These are phyloP conservation scores for Beta macrorhiza DNA, from an alignment of 179 eudicot genomes.

Conservation along the genomic window DNA sequence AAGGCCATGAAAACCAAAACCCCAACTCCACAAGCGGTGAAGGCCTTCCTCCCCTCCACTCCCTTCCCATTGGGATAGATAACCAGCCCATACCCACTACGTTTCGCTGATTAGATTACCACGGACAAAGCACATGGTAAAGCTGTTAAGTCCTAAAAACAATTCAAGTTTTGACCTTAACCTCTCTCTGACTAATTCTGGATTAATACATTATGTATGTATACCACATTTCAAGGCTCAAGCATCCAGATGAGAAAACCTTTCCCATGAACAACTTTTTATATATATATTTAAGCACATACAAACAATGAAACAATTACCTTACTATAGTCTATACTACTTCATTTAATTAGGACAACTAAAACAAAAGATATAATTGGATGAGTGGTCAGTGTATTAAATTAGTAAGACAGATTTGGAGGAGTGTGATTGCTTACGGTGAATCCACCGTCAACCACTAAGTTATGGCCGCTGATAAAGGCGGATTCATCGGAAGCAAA, in stretches of 20 bases:
- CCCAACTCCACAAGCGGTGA: background rate
- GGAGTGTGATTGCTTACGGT: slow-evolving; percentile 37
- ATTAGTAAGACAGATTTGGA: background rate
- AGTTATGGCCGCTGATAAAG: slow-evolving; percentile 56
- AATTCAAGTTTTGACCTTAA: background rate
- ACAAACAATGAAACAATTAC: no score
- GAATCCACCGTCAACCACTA: slow-evolving; percentile 67
- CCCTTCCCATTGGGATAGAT: no score
- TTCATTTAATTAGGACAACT: background rate
- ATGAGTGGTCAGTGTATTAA: background rate
- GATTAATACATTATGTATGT: background rate
- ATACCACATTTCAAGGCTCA: background rate
- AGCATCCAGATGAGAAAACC: background rate
- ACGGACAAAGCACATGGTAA: background rate
- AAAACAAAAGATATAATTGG: background rate
- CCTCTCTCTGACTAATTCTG: background rate
- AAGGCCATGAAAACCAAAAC: no score
- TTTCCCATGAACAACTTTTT: background rate
- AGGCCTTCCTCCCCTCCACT: no score
- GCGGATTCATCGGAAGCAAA: slow-evolving; percentile 72
- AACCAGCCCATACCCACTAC: background rate
- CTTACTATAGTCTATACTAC: no score
- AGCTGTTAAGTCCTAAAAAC: background rate
- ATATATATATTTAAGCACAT: no score
- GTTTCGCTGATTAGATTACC: background rate